A percentile compares a stretch with the other conserved stretches of the same genome.
Evolutionary conservation across 352 stramenopile species (phyloP).

Genomic region (Globisporangium cylindrosporum): DNA sequence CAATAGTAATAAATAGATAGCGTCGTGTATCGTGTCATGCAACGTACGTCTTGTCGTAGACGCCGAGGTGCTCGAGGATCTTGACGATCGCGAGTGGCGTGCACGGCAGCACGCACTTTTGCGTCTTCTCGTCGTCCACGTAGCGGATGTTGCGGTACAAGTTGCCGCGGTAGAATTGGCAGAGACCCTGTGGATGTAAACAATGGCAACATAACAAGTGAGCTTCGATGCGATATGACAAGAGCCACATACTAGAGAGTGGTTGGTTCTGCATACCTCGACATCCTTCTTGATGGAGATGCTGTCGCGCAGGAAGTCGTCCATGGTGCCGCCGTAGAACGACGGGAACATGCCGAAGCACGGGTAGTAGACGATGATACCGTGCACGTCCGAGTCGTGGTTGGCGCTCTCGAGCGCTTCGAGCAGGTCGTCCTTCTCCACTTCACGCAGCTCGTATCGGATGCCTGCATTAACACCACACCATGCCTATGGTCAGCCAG

Average conservation of each 20-base stretch:
- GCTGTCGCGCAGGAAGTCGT: slow-evolving; percentile 97
- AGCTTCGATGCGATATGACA: background rate
- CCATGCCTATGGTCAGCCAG: background rate
- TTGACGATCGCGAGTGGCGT: slow-evolving; percentile 95
- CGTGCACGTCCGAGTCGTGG: slow-evolving; percentile 91
- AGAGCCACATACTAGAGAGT: background rate
- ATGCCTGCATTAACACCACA: slow-evolving; percentile 49
- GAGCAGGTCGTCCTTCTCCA: slow-evolving; percentile 93
- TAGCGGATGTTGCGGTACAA: slow-evolving; percentile 97
- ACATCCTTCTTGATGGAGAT: slow-evolving; percentile 97
- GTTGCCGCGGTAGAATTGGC: slow-evolving; percentile 95
- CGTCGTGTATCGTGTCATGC: background rate
- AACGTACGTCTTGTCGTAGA: slow-evolving; percentile 76
- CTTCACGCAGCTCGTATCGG: slow-evolving; percentile 93
- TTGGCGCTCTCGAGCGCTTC: slow-evolving; percentile 93
- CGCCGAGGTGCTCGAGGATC: slow-evolving; percentile 90
- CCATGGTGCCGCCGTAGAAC: slow-evolving; percentile 95
- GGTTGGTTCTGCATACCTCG: slow-evolving; percentile 38
- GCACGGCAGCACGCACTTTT: slow-evolving; percentile 97
- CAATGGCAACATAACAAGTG: background rate
- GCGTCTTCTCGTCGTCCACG: slow-evolving; percentile 84
- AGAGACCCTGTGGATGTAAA: slow-evolving; percentile 54
- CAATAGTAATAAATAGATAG: background rate
- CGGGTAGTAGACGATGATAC: slow-evolving; percentile 98
- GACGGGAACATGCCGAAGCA: slow-evolving; percentile 96